Conservation (phyloP, 345 rosid species). For the Viola odorata region DNA sequence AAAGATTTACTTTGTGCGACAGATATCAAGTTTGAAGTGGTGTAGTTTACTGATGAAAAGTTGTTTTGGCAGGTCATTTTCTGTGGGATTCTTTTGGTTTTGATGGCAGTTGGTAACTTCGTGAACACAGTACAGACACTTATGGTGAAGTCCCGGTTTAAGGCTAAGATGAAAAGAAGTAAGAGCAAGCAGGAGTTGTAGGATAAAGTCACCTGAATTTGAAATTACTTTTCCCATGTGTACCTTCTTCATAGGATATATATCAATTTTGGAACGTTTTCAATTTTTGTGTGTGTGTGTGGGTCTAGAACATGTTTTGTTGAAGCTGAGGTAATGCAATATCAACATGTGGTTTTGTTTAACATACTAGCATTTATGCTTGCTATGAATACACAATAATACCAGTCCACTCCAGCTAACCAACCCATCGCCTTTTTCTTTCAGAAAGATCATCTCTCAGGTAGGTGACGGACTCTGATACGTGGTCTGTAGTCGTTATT, state of each 20-base stretch:
- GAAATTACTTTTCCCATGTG: slow-evolving; percentile 13
- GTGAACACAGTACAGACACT: slow-evolving; percentile 75
- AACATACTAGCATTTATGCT: too few species aligned
- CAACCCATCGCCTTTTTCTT: too few species aligned
- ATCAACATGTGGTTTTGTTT: too few species aligned
- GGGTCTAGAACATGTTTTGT: slow-evolving; percentile 13
- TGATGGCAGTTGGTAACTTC: slow-evolving; percentile 95
- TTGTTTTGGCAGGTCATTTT: slow-evolving; percentile 56
- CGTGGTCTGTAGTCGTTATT: too few species aligned
- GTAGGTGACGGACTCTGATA: too few species aligned
- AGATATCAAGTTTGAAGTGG: too few species aligned
- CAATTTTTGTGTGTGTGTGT: too few species aligned
- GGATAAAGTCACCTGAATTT: slow-evolving; percentile 26
- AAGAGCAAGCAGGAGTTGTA: slow-evolving; percentile 70
- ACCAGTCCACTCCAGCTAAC: too few species aligned
- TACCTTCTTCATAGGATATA: slow-evolving; percentile 6
- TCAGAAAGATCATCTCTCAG: too few species aligned
- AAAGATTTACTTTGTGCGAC: too few species aligned
- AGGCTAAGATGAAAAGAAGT: slow-evolving; percentile 91
- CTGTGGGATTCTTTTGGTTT: slow-evolving; percentile 76
- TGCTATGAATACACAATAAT: too few species aligned
- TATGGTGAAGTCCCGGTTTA: slow-evolving; percentile 76
- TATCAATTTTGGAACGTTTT: slow-evolving; percentile 20
- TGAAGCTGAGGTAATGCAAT: slow-evolving; percentile 16
- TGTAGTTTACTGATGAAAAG: slow-evolving; percentile 5